A percentile compares a stretch with the other conserved stretches of the same genome.
Evolutionary conservation across 2,329 filamentous ascomycete genomes (phyloP).

Genomic region (Zelopaecilomyces penicillatus): DNA sequence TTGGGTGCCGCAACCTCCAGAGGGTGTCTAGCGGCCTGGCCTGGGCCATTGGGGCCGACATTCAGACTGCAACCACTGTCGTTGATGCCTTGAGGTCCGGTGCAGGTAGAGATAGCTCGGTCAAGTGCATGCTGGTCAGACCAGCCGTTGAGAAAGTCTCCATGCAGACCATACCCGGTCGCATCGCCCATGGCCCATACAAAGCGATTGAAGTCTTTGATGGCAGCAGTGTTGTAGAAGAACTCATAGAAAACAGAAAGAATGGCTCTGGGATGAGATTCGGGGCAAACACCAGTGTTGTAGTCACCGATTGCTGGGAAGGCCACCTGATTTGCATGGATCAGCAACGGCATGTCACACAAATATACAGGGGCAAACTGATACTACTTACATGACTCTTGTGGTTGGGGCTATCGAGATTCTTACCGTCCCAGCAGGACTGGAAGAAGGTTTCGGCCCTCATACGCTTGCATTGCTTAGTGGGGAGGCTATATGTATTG

Average conservation of each 20-base stretch:
- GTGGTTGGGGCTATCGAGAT: constrained; percentile 46
- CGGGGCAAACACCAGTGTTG: constrained; percentile 8
- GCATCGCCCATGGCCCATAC: constrained; percentile 20
- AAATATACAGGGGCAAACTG: neutral
- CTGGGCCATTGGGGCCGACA: constrained; percentile 16
- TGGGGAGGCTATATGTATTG: constrained; percentile 35
- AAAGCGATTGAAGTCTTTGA: constrained; percentile 19
- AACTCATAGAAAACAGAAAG: constrained; percentile 39
- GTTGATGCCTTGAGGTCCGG: constrained; percentile 15
- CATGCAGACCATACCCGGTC: constrained; percentile 21
- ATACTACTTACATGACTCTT: constrained; percentile 40
- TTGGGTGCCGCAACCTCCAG: constrained; percentile 13
- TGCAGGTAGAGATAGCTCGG: constrained; percentile 18
- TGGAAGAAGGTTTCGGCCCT: constrained; percentile 50
- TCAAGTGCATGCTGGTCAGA: constrained; percentile 18
- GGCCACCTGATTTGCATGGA: constrained; percentile 13
- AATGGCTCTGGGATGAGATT: constrained; percentile 33
- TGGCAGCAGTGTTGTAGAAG: constrained; percentile 31
- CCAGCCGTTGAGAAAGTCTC: constrained; percentile 23
- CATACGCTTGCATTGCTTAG: constrained; percentile 41
- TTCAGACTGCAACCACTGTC: constrained; percentile 18
- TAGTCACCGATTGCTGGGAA: constrained; percentile 16
- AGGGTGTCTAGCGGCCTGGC: constrained; percentile 10
- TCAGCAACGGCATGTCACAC: neutral
- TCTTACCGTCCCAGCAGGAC: constrained; percentile 54